Percentiles rank a stretch among this genome's conserved stretches.
Evolutionary conservation across 805 yeast genomes (phyloP).

Genomic region (Pichia ethanolica): DNA sequence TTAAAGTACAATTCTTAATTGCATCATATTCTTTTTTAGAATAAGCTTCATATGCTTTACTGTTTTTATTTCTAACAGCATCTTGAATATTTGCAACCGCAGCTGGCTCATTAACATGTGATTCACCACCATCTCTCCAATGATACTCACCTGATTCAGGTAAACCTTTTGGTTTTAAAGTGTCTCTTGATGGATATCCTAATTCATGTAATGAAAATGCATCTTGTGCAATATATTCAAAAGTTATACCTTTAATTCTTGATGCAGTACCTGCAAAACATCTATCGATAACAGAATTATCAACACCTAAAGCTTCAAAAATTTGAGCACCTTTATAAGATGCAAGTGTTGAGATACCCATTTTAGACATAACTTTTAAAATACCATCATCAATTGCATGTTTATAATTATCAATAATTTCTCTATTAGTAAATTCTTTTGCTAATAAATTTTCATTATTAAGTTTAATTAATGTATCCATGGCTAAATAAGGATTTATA

Average conservation of each 20-base stretch:
- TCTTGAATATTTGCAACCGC: constrained; percentile 95
- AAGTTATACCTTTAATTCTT: constrained; percentile 90
- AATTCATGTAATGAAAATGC: constrained; percentile 90
- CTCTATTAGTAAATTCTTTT: constrained; percentile 45
- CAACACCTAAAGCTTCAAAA: constrained; percentile 94
- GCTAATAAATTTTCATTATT: constrained; percentile 69
- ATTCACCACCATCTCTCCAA: constrained; percentile 98
- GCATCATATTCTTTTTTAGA: constrained; percentile 88
- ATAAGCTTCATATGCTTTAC: constrained; percentile 84
- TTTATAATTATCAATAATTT: constrained; percentile 71
- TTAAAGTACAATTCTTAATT: constrained; percentile 82
- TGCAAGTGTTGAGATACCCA: constrained; percentile 98
- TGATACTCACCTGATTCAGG: constrained; percentile 97
- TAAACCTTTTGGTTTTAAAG: constrained; percentile 62
- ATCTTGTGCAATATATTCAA: constrained; percentile 94
- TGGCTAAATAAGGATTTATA: constrained; percentile 85
- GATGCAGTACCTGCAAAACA: constrained; percentile 98
- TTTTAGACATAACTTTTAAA: constrained; percentile 95
- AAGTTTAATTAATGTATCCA: constrained; percentile 83
- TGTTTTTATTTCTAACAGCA: constrained; percentile 96
- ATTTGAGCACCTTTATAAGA: constrained; percentile 99
- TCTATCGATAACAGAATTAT: constrained; percentile 88
- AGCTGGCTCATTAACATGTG: constrained; percentile 89
- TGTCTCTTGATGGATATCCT: constrained; percentile 76
- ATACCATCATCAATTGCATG: constrained; percentile 86